These are phyloP conservation scores for Penicillium waksmanii DNA, from an alignment of 495 filamentous ascomycete genomes.

Conservation along the genomic window DNA sequence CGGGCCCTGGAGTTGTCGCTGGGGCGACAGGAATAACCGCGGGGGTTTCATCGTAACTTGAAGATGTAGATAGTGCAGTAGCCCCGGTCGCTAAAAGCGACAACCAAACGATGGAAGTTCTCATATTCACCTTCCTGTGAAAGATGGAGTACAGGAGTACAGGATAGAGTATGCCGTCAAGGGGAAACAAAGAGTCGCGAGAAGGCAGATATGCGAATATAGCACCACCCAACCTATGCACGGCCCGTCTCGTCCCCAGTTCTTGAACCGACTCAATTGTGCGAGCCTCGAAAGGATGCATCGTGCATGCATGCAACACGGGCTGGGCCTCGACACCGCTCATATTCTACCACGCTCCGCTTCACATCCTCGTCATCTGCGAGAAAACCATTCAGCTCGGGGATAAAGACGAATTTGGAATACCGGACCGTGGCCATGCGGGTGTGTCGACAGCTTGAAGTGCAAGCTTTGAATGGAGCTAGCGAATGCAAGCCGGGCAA, in stretches of 20 bases:
- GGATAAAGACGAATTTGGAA: neutral
- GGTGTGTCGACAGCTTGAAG: neutral
- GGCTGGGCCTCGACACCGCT: neutral
- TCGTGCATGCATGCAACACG: too few species aligned
- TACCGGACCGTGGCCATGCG: neutral
- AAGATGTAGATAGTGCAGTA: slow-evolving; percentile 2
- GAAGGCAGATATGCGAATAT: too few species aligned
- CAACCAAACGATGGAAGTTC: slow-evolving; percentile 4
- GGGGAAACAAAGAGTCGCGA: too few species aligned
- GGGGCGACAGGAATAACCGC: neutral
- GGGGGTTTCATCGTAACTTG: neutral
- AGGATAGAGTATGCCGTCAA: neutral
- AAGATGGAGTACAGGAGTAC: neutral
- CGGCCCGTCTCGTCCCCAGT: neutral
- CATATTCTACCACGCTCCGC: neutral
- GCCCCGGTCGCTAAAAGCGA: slow-evolving; percentile 18
- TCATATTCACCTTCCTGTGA: slow-evolving; percentile 19
- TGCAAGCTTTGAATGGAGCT: neutral
- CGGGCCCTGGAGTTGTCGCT: neutral
- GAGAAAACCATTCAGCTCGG: neutral
- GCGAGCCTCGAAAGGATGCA: neutral
- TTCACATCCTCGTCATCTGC: neutral
- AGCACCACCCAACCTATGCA: neutral
- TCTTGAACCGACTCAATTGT: slow-evolving; percentile 2
- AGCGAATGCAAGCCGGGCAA: neutral